A percentile compares a stretch with the other conserved stretches of the same genome.
Conservation (phyloP, 2,329 filamentous ascomycete species). For the Phialocephala subalpina region DNA sequence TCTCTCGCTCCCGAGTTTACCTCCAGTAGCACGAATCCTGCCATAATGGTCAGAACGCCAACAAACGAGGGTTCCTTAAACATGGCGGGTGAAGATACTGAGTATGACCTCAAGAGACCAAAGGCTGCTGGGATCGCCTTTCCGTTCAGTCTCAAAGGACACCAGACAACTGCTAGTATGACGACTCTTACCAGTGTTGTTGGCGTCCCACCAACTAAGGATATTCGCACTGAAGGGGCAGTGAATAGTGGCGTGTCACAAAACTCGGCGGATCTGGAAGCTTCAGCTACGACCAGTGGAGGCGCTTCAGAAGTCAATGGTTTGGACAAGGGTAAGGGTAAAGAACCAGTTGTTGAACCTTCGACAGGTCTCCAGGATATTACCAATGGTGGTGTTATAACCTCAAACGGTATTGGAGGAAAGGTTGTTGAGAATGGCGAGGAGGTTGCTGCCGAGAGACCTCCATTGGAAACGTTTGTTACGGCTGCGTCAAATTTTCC, state of each 20-base stretch:
- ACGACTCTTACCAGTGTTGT: constrained; percentile 62
- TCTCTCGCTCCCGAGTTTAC: constrained; percentile 33
- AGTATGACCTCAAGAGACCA: constrained; percentile 66
- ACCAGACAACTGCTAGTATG: constrained; percentile 71
- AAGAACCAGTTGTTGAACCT: background rate
- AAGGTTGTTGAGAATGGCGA: constrained; percentile 34
- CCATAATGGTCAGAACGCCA: constrained; percentile 30
- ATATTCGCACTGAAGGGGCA: constrained; percentile 31
- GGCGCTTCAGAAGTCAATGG: background rate
- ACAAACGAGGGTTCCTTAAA: constrained; percentile 44
- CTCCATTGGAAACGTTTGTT: constrained; percentile 61
- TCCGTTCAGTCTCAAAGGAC: constrained; percentile 73
- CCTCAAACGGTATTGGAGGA: background rate
- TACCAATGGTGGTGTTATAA: constrained; percentile 2
- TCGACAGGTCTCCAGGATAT: background rate
- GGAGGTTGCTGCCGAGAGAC: constrained; percentile 43
- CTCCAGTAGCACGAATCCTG: constrained; percentile 16
- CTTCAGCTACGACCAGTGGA: background rate
- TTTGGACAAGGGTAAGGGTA: constrained; percentile 4
- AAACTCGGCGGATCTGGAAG: background rate
- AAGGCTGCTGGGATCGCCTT: constrained; percentile 74
- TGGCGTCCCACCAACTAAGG: constrained; percentile 34
- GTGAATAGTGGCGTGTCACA: constrained; percentile 31
- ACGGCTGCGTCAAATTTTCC: constrained; percentile 48
- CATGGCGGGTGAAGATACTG: constrained; percentile 29